These are phyloP conservation scores for Carnegiea gigantea DNA, from an alignment of 179 eudicot genomes.

Conservation along the genomic window DNA sequence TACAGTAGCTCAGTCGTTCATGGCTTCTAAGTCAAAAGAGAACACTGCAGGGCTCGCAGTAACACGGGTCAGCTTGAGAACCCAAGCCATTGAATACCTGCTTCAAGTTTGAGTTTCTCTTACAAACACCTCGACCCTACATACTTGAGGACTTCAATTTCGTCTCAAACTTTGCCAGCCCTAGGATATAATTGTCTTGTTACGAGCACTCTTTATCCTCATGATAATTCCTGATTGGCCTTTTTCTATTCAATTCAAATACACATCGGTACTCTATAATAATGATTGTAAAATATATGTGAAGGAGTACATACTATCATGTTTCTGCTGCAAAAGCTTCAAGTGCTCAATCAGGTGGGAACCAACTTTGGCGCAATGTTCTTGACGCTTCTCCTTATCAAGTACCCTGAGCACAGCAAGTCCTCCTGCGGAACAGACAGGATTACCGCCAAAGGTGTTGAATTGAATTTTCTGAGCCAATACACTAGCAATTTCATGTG, in stretches of 20 bases:
- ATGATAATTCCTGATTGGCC: too few relatives aligned
- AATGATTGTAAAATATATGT: background rate
- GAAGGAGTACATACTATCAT: constrained; percentile 63
- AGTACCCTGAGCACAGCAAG: constrained; percentile 86
- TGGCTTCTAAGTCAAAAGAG: too few relatives aligned
- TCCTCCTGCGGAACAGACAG: constrained; percentile 98
- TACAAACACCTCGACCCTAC: background rate
- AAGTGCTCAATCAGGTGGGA: constrained; percentile 76
- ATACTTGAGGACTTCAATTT: background rate
- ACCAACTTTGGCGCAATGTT: constrained; percentile 87
- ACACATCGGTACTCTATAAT: background rate
- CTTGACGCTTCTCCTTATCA: constrained; percentile 89
- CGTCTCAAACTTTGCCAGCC: background rate
- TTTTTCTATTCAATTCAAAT: too few relatives aligned
- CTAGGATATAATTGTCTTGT: background rate
- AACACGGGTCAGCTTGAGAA: too few relatives aligned
- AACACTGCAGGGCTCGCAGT: too few relatives aligned
- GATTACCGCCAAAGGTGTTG: constrained; percentile 98
- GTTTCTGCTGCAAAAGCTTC: constrained; percentile 66
- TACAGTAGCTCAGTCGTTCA: too few relatives aligned
- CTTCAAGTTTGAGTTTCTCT: background rate
- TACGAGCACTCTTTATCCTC: background rate
- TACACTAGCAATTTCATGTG: constrained; percentile 90
- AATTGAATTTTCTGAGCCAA: constrained; percentile 90
- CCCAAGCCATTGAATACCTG: background rate